phyloP scores from a whole-genome alignment of 345 rosid species.

The Dimocarpus longan region DNA sequence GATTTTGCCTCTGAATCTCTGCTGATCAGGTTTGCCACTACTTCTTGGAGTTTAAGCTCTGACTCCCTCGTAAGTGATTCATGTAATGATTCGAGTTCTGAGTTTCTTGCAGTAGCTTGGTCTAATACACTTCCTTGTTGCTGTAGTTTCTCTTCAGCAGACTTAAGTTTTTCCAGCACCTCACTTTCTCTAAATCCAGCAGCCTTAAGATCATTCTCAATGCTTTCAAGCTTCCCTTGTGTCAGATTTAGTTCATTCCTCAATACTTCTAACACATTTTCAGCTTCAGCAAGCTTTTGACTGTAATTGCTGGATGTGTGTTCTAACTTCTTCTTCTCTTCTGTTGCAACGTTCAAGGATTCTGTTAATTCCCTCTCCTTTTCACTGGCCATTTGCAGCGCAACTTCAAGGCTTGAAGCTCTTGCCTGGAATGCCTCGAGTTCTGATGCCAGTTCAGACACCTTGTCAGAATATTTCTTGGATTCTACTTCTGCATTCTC shows the following conservation, averaged over 20 bases:
- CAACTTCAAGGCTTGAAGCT: slow-evolving; percentile 72
- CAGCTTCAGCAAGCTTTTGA: slow-evolving; percentile 67
- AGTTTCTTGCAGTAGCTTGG: slow-evolving; percentile 51
- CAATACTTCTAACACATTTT: slow-evolving; percentile 63
- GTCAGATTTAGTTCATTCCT: slow-evolving; percentile 66
- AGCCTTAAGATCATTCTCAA: slow-evolving; percentile 67
- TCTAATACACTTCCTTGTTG: slow-evolving; percentile 58
- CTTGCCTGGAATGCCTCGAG: slow-evolving; percentile 69
- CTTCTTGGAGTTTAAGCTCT: slow-evolving; percentile 66
- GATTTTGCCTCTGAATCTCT: slow-evolving; percentile 79
- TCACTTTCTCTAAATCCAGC: slow-evolving; percentile 67
- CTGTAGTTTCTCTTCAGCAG: slow-evolving; percentile 70
- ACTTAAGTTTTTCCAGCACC: slow-evolving; percentile 68
- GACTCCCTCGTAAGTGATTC: slow-evolving; percentile 62
- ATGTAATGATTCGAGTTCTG: slow-evolving; percentile 68
- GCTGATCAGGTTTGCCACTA: slow-evolving; percentile 51
- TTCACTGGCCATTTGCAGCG: slow-evolving; percentile 58
- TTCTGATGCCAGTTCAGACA: slow-evolving; percentile 67
- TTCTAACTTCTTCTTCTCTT: slow-evolving; percentile 75
- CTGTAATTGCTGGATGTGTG: slow-evolving; percentile 49
- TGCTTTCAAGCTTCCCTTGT: slow-evolving; percentile 60
- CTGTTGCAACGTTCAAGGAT: slow-evolving; percentile 48
- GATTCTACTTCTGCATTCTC: slow-evolving; percentile 68
- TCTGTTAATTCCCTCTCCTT: slow-evolving; percentile 67
- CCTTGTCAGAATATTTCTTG: slow-evolving; percentile 48